Evolutionary conservation across 2,329 filamentous ascomycete genomes (phyloP), one percentile per base, ranked within the genome.

Genomic region (Drechslera avenae): DNA sequence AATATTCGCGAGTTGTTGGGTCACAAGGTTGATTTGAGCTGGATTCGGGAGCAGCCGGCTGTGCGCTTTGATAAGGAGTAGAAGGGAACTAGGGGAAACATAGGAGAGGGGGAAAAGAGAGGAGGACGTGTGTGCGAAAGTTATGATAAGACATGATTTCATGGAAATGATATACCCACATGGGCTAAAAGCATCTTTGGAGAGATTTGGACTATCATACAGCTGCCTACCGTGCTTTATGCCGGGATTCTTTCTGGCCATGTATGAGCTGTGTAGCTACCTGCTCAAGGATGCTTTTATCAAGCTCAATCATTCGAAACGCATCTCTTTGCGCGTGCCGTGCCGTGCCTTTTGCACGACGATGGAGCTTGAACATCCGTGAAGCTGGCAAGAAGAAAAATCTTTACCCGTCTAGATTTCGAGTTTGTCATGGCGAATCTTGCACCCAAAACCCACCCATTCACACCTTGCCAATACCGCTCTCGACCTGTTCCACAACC

Each of bases 1-100:
- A 97, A 97, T 75, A 97, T 97, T 66, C 86, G 92, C 64, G 91
- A 96, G 76, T 77, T 97, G 68, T 79, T 99, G 46, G 93, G 93
- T 12, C 93, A 99, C 79, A 96, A 96, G 80, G 92, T 97, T 34
- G 92, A 97, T 76, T 78, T 97, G 71, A 86, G 86, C 69, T 97
- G 97, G 78, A 91, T 99, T 63, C 88, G 95, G 79, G 86, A 82
- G 62, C 97, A 96, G 76, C 87, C 93, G 9, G 94, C 93, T 16
- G 92, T 97, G 54, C 83, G 93, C 74, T 79, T 97, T 72, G 90
- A 95, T 66, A 93, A 91, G 79, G 84, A 91, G 64, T 93, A 62
- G 13, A 2, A 5, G 42, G 17, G n/a, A 47, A 16, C 8, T 8
- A 5, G 14, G 17, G 9, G 5, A 4, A 0, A 14, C 14, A 35